Evolutionary conservation across 495 filamentous ascomycete species (phyloP).

Genomic region (Talaromyces trachyspermus): DNA sequence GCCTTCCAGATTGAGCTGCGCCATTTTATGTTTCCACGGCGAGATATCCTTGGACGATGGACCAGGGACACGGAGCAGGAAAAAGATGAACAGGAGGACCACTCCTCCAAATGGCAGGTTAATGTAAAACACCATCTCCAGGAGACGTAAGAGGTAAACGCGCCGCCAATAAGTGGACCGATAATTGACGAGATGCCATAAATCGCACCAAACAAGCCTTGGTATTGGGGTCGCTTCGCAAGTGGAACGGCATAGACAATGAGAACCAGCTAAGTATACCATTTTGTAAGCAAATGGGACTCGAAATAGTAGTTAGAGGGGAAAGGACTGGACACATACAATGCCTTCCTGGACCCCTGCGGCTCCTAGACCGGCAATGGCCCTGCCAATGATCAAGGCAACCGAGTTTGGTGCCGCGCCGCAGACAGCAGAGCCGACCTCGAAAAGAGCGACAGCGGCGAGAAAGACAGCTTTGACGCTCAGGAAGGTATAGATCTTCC

Average conservation of each 20-base stretch:
- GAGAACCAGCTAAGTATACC: slow-evolving; percentile 17
- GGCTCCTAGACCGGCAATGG: slow-evolving; percentile 49
- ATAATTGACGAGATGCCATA: slow-evolving; percentile 36
- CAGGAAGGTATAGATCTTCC: slow-evolving; percentile 51
- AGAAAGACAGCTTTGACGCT: slow-evolving; percentile 3
- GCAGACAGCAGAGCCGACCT: slow-evolving; percentile 60
- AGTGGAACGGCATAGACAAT: slow-evolving; percentile 37
- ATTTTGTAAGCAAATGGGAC: slow-evolving; percentile 52
- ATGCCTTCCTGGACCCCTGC: slow-evolving; percentile 44
- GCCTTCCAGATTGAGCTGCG: slow-evolving; percentile 33
- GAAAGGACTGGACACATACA: too few species aligned
- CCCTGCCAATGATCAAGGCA: slow-evolving; percentile 56
- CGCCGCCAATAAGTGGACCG: slow-evolving; percentile 38
- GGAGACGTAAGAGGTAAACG: slow-evolving; percentile 32
- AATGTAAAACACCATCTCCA: slow-evolving; percentile 57
- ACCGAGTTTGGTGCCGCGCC: slow-evolving; percentile 55
- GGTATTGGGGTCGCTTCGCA: slow-evolving; percentile 38
- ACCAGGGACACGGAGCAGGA: slow-evolving; percentile 25
- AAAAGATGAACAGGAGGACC: slow-evolving; percentile 14
- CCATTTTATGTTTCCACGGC: slow-evolving; percentile 29
- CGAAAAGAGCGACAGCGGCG: slow-evolving; percentile 50
- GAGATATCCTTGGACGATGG: background rate
- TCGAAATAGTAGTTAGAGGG: too few species aligned
- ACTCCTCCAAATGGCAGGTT: slow-evolving; percentile 49
- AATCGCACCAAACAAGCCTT: slow-evolving; percentile 37